A percentile compares a stretch with the other conserved stretches of the same genome.
phyloP scores from a whole-genome alignment of 1,284 basidiomycete species.

The Gymnopus androsaceus region DNA sequence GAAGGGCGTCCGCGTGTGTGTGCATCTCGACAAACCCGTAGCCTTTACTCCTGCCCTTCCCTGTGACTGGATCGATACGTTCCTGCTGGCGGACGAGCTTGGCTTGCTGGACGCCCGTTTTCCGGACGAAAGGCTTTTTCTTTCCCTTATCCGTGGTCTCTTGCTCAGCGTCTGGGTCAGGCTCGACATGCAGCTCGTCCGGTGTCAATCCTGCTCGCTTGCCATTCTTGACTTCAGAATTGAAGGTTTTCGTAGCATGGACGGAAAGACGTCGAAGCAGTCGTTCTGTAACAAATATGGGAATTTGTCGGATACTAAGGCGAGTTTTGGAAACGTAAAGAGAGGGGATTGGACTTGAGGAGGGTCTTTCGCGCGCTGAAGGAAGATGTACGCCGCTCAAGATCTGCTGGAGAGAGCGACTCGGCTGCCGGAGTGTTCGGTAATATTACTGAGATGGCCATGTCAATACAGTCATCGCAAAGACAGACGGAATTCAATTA shows the following conservation, averaged over 20 bases:
- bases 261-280: constrained; percentile 87
- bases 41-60: constrained; percentile 85
- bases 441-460: constrained; percentile 67
- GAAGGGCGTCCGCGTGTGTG: constrained; percentile 85
- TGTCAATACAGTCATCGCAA: not conserved
- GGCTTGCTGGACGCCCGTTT: constrained; percentile 76
- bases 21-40: constrained; percentile 96
- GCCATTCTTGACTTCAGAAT: constrained; percentile 75
- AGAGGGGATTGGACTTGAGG: constrained; percentile 87
- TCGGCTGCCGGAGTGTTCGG: constrained; percentile 82
- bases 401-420: constrained; percentile 66
- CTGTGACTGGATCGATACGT: constrained; percentile 85
- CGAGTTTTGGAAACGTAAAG: constrained; percentile 94
- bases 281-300: constrained; percentile 87
- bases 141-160: constrained; percentile 23
- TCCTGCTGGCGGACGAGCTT: constrained; percentile 91
- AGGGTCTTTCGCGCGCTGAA: constrained; percentile 82
- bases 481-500: constrained; percentile 36
- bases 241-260: constrained; percentile 80
- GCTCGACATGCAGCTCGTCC: constrained; percentile 65
- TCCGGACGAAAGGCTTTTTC: constrained; percentile 39
- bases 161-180: constrained; percentile 11
- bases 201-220: constrained; percentile 61
- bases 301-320: constrained; percentile 90
- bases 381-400: constrained; percentile 81